Percentiles rank a stretch among this genome's conserved stretches.
phyloP scores from a whole-genome alignment of 176 grass and related monocot species.

The Oryza meridionalis region DNA sequence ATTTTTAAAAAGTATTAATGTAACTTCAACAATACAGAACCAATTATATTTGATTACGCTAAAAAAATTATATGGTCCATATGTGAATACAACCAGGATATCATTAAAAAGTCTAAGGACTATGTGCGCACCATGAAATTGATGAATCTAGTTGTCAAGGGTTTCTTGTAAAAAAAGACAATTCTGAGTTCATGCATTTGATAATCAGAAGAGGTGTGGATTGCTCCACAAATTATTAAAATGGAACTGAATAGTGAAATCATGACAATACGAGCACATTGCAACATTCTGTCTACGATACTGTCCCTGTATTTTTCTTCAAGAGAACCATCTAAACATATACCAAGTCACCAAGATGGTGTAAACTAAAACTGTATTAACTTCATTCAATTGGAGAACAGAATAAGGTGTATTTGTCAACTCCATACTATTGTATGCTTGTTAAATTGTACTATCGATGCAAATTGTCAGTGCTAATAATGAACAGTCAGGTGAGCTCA shows the following conservation, averaged over 20 bases:
- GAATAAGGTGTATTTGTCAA: background rate
- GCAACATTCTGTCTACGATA: background rate
- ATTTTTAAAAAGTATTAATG: background rate
- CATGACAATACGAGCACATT: background rate
- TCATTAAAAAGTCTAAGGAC: background rate
- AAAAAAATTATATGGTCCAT: background rate
- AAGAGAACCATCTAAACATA: slow-evolving; percentile 7
- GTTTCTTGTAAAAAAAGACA: background rate
- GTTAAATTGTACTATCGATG: slow-evolving; percentile 13
- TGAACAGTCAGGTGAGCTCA: background rate
- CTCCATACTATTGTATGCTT: slow-evolving; percentile 5
- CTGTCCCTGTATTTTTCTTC: background rate
- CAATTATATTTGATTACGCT: background rate
- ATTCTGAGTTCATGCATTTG: background rate
- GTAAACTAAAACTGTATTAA: slow-evolving; percentile 1
- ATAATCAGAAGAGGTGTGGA: background rate
- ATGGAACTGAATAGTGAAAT: slow-evolving; percentile 5
- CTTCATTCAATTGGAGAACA: slow-evolving; percentile 14
- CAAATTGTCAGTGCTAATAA: background rate
- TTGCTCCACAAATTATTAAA: background rate
- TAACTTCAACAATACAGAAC: background rate
- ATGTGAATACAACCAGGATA: background rate
- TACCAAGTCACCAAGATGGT: background rate
- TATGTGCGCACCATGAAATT: background rate
- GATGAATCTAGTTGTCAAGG: background rate